Base-by-base conservation (phyloP, 2,329 filamentous ascomycete genomes). In the Colletotrichum kahawae region DNA sequence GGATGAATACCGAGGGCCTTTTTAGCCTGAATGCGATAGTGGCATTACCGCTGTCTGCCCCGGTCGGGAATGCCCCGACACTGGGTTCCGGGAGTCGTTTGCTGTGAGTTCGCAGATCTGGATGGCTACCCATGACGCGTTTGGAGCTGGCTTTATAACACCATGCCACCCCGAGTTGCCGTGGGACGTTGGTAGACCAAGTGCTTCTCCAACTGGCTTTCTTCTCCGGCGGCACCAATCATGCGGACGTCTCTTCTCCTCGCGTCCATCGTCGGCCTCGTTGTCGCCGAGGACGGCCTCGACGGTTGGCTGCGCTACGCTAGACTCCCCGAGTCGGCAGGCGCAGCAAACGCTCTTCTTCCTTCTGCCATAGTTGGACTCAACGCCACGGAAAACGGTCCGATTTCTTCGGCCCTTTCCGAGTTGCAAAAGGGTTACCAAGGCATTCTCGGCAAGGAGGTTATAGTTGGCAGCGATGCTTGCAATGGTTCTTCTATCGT, bases 231-330 rank as follows among this genome's bases (percentile, higher is more conserved):
- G 57, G n/a, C 63, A 72, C 29, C 36, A 43, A 33, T 12, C 63
- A 83, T 83, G 82, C 81, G 80, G 71, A 77, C 77, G 57, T 68
- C 79, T 43, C 78, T 80, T 76, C 70, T 82, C 62, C 63, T 83
- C 43, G 77, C 80, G 68, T 75, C 77, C 51, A 74, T 83, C 76
- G 82, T 83, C 76, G 82, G 83, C 79, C 78, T 87, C 48, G 87
- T 80, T 54, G 82, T 82, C 59, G 91, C 91, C 51, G 92, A 94
- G 78, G 88, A 90, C 79, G 92, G 92, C 13, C 82, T 92, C 29
- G 84, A 88, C 71, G 92, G 85, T 63, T 94, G 92, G 92, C 82
- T 94, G 70, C 88, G 92, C 64, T 94, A 94, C 80, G 91, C 92
- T 36, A 86, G 87, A 10, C 79, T 92, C 21, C 77, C 83, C 13